phyloP scores from a whole-genome alignment of 805 yeast species.

The Pichia nanzhaoensis region DNA sequence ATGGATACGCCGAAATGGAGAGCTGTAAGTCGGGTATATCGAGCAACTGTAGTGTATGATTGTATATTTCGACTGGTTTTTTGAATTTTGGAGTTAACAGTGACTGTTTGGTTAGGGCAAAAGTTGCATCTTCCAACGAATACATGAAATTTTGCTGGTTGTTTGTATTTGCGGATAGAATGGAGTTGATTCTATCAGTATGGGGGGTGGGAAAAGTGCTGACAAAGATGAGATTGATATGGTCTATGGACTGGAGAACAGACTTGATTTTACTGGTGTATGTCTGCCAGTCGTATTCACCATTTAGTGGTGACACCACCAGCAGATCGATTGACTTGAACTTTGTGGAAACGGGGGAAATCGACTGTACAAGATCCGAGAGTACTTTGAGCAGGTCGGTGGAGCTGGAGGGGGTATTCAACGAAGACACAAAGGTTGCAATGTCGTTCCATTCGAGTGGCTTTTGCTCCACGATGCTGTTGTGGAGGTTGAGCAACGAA shows the following conservation, averaged over 20 bases:
- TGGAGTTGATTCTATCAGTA: neutral
- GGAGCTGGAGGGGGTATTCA: neutral
- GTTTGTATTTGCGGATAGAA: slow-evolving; percentile 1
- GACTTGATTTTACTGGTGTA: neutral
- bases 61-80: slow-evolving; percentile 13
- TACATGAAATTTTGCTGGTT: slow-evolving; percentile 2
- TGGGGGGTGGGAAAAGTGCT: neutral
- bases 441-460: slow-evolving; percentile 4
- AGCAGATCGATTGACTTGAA: slow-evolving; percentile 2
- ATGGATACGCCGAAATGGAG: slow-evolving; percentile 11
- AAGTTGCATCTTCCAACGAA: slow-evolving; percentile 1
- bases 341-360: neutral
- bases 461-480: neutral
- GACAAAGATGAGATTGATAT: slow-evolving; percentile 4
- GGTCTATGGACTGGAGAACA: neutral
- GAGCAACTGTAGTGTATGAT: neutral
- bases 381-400: no score
- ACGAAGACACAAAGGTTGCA: neutral
- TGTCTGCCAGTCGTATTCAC: neutral
- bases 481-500: neutral
- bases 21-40: slow-evolving; percentile 7
- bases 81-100: slow-evolving; percentile 6
- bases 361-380: no score
- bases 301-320: slow-evolving; percentile 1
- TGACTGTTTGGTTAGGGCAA: slow-evolving; percentile 4